Percentiles rank a stretch among this genome's conserved stretches.
Conservation (phyloP, 345 rosid species). For the Gossypium raimondii region DNA sequence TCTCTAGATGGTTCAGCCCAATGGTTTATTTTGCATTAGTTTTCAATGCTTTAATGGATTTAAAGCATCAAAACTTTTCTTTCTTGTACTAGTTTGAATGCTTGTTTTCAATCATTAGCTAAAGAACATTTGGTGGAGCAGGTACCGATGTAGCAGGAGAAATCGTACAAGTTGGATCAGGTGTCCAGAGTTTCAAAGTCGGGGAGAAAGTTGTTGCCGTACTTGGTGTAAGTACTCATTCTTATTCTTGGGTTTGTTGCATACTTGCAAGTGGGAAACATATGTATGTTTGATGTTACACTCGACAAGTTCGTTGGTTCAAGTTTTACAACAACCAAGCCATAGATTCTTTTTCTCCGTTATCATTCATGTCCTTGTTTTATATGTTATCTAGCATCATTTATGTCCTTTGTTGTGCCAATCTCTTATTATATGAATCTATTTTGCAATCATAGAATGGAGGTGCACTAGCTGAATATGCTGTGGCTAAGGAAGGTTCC, state of each 20-base stretch:
- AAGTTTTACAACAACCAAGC: too few relatives aligned
- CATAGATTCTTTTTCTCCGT: too few relatives aligned
- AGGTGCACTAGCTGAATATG: not conserved
- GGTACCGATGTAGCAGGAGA: conserved; percentile 82
- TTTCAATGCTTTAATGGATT: not conserved
- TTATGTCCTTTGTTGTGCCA: not conserved
- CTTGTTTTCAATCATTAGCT: conserved; percentile 2
- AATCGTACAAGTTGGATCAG: conserved; percentile 59
- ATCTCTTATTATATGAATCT: not conserved
- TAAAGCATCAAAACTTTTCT: not conserved
- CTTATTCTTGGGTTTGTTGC: not conserved
- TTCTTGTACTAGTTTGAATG: too few relatives aligned
- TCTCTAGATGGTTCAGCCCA: not conserved
- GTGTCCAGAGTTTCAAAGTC: conserved; percentile 46
- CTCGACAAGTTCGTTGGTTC: too few relatives aligned
- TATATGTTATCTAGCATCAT: not conserved
- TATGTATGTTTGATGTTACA: too few relatives aligned
- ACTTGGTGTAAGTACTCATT: conserved; percentile 41
- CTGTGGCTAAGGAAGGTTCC: not conserved
- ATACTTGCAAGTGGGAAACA: too few relatives aligned
- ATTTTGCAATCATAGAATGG: not conserved
- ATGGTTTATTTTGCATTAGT: not conserved
- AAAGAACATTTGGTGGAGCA: conserved; percentile 29
- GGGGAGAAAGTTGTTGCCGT: conserved; percentile 80
- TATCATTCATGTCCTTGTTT: not conserved